These are phyloP conservation scores for Elaeis guineensis DNA, from an alignment of 176 grass and related monocot genomes.

Conservation along the genomic window DNA sequence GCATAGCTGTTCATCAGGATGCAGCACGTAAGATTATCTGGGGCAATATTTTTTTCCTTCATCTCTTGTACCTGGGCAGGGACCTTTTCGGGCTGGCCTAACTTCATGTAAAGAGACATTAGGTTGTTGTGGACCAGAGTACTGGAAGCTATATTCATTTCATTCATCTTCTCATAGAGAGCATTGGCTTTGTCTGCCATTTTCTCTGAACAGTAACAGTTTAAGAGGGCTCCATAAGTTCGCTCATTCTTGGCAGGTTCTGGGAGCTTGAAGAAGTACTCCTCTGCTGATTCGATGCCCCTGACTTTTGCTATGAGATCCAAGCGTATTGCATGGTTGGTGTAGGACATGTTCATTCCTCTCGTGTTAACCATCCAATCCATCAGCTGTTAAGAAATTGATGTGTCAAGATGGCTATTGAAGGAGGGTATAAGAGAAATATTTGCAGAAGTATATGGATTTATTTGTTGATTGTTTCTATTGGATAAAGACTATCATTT, in stretches of 20 bases:
- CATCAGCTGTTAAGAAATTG: slow-evolving; percentile 32
- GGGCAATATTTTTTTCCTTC: slow-evolving; percentile 57
- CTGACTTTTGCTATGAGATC: slow-evolving; percentile 52
- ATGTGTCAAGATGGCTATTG: not conserved
- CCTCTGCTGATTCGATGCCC: slow-evolving; percentile 50
- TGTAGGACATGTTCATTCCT: slow-evolving; percentile 49
- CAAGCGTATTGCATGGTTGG: slow-evolving; percentile 56
- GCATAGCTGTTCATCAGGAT: slow-evolving; percentile 61
- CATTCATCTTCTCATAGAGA: slow-evolving; percentile 52
- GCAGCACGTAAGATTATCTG: slow-evolving; percentile 48
- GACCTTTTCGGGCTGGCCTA: slow-evolving; percentile 47
- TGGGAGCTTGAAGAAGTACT: slow-evolving; percentile 55
- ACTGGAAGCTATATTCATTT: slow-evolving; percentile 19
- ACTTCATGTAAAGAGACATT: slow-evolving; percentile 55
- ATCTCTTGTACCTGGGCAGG: slow-evolving; percentile 40
- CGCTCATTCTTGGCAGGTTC: slow-evolving; percentile 34
- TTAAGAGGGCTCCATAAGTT: slow-evolving; percentile 57
- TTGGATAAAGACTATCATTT: too few species aligned
- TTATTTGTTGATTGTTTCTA: too few species aligned
- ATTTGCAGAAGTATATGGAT: not conserved
- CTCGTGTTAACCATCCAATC: slow-evolving; percentile 58
- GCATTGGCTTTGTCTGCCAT: slow-evolving; percentile 46
- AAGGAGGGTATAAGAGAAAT: slow-evolving; percentile 8
- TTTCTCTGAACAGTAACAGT: slow-evolving; percentile 41
- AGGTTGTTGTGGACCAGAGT: slow-evolving; percentile 47